Evolutionary conservation across 1,139 yeast species (phyloP).

Genomic region (Sugiyamaella novakii): DNA sequence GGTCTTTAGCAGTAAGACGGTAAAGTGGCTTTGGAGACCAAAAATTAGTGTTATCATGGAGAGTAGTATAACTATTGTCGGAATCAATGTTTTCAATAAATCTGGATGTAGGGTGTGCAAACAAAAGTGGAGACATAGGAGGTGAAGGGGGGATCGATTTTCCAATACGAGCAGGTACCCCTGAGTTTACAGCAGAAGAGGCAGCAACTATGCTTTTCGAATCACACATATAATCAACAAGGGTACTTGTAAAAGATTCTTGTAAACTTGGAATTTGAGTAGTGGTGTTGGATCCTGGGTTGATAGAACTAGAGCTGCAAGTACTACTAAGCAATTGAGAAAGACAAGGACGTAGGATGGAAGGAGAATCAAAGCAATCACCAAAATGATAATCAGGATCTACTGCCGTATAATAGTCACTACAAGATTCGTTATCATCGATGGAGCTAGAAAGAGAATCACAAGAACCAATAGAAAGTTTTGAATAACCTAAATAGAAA

Average conservation of each 20-base stretch:
- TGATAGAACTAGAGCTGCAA: background rate
- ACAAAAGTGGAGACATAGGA: conserved; percentile 22
- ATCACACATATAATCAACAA: conserved; percentile 17
- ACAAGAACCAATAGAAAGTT: conserved; percentile 17
- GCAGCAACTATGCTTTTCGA: conserved; percentile 16
- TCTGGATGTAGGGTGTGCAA: conserved; percentile 17
- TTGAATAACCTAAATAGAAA: conserved; percentile 26
- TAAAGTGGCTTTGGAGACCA: conserved; percentile 11
- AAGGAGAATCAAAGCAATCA: conserved; percentile 7
- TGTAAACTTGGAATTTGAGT: conserved; percentile 1
- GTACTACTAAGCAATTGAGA: conserved; percentile 7
- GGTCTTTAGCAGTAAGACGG: conserved; percentile 27
- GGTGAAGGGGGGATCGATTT: conserved; percentile 23
- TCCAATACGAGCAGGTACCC: background rate
- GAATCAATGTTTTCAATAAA: conserved; percentile 21
- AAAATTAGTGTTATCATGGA: background rate
- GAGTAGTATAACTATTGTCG: conserved; percentile 10
- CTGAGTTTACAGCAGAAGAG: background rate
- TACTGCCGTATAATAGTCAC: conserved; percentile 24
- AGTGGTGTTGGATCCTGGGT: background rate
- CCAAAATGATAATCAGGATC: conserved; percentile 24
- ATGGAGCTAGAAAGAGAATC: conserved; percentile 10
- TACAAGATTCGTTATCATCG: conserved; percentile 18
- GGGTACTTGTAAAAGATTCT: conserved; percentile 21
- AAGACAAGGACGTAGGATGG: conserved; percentile 11